Evolutionary conservation across 2,329 filamentous ascomycete species (phyloP).

Genomic region (Ascochyta koolunga): DNA sequence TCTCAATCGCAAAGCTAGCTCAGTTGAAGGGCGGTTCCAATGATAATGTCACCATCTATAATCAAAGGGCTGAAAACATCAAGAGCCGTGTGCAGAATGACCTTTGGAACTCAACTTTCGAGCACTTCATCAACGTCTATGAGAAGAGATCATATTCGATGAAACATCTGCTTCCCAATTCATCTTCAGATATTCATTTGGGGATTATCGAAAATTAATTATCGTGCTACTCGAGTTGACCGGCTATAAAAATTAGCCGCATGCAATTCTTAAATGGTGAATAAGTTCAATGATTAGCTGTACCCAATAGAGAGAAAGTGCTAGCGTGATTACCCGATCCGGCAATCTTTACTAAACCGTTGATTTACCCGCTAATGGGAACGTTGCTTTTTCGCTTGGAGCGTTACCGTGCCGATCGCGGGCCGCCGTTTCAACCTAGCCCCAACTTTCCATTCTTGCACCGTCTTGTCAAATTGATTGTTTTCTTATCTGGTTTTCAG

Average conservation of each 20-base stretch:
- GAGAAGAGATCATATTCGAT: too few relatives aligned
- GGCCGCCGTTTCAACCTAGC: not conserved
- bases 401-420: not conserved
- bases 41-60: slow-evolving; percentile 20
- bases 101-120: slow-evolving; percentile 53
- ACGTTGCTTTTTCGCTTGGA: not conserved
- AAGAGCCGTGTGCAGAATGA: slow-evolving; percentile 48
- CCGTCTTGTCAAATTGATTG: not conserved
- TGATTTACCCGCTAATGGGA: not conserved
- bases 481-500: not conserved
- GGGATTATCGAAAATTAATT: too few relatives aligned
- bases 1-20: slow-evolving; percentile 51
- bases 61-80: slow-evolving; percentile 40
- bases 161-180: too few relatives aligned
- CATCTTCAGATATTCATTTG: too few relatives aligned
- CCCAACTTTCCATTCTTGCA: not conserved
- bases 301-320: too few relatives aligned
- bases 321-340: not conserved
- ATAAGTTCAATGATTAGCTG: too few relatives aligned
- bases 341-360: not conserved
- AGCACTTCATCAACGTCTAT: slow-evolving; percentile 56
- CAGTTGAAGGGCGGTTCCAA: slow-evolving; percentile 31
- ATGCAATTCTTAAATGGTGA: too few relatives aligned
- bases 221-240: too few relatives aligned
- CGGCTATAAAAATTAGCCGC: too few relatives aligned